Percentiles rank a stretch among this genome's conserved stretches.
These are phyloP conservation scores for Castanea mollissima DNA, from an alignment of 306 rosid species.

Conservation along the genomic window DNA sequence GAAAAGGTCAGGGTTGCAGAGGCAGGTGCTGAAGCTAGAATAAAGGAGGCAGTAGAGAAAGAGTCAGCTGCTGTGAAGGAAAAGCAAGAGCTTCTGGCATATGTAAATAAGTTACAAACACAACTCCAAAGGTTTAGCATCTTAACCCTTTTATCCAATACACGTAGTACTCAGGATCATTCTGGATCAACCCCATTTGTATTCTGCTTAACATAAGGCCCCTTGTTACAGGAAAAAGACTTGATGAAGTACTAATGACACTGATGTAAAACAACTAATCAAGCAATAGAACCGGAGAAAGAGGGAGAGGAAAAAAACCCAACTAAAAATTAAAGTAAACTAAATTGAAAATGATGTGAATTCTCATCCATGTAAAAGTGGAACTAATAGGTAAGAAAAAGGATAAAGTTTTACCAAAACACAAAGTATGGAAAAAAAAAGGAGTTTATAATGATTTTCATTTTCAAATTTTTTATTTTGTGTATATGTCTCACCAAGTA, in stretches of 20 bases:
- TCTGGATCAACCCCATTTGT: slow-evolving; percentile 3
- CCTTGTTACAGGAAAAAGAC: background rate
- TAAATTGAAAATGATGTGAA: background rate
- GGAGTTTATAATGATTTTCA: background rate
- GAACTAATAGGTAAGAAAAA: background rate
- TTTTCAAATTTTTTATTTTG: background rate
- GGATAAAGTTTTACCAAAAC: background rate
- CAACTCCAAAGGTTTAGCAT: slow-evolving; percentile 82
- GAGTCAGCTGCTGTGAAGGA: slow-evolving; percentile 65
- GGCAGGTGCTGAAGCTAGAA: slow-evolving; percentile 72
- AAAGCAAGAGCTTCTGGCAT: slow-evolving; percentile 82
- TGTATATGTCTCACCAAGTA: background rate
- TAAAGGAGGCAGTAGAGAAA: slow-evolving; percentile 77
- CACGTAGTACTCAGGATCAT: background rate
- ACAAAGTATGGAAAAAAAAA: background rate
- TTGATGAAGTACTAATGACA: background rate
- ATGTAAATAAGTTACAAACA: slow-evolving; percentile 74
- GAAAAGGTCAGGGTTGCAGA: slow-evolving; percentile 88
- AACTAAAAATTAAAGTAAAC: no score
- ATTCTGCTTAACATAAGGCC: background rate
- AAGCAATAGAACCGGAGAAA: background rate
- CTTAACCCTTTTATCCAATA: slow-evolving; percentile 24
- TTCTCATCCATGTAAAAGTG: background rate
- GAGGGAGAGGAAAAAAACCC: no score
- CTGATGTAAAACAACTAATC: background rate